phyloP scores from a whole-genome alignment of 2,329 filamentous ascomycete species.

The Venturia nashicola region DNA sequence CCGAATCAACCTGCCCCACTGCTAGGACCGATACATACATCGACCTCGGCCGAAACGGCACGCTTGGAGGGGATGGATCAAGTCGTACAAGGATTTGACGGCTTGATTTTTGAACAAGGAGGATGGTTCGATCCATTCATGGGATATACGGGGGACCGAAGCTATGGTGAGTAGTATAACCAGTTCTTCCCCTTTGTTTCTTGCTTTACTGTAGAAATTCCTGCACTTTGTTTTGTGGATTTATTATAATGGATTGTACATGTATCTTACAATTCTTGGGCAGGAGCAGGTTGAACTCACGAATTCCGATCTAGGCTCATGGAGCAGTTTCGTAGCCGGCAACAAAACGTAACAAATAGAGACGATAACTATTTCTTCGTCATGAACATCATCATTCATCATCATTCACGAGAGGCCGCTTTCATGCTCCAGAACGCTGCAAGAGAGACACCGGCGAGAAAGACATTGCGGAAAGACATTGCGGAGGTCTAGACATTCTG shows the following conservation, averaged over 20 bases:
- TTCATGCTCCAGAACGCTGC: neutral
- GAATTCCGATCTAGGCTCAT: neutral
- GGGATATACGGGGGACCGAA: constrained; percentile 10
- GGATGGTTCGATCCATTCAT: constrained; percentile 17
- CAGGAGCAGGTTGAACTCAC: neutral
- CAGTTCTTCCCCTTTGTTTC: neutral
- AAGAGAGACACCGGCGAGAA: neutral
- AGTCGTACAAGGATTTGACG: constrained; percentile 14
- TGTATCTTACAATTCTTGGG: neutral
- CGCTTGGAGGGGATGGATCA: constrained; percentile 12
- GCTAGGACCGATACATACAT: constrained; percentile 14
- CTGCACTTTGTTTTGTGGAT: neutral
- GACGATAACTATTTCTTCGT: neutral
- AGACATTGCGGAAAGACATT: neutral
- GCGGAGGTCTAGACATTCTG: neutral
- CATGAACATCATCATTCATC: neutral
- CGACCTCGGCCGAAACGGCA: constrained; percentile 11
- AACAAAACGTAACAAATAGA: neutral
- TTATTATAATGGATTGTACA: neutral
- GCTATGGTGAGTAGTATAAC: constrained; percentile 2
- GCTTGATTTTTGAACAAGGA: constrained; percentile 14
- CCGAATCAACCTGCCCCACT: constrained; percentile 16
- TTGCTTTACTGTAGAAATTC: too few relatives aligned
- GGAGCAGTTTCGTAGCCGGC: neutral
- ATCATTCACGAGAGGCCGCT: neutral